Percentiles rank a stretch among this genome's conserved stretches.
Evolutionary conservation across 164 flowering plant species (phyloP).

Genomic region (Buxus sempervirens): DNA sequence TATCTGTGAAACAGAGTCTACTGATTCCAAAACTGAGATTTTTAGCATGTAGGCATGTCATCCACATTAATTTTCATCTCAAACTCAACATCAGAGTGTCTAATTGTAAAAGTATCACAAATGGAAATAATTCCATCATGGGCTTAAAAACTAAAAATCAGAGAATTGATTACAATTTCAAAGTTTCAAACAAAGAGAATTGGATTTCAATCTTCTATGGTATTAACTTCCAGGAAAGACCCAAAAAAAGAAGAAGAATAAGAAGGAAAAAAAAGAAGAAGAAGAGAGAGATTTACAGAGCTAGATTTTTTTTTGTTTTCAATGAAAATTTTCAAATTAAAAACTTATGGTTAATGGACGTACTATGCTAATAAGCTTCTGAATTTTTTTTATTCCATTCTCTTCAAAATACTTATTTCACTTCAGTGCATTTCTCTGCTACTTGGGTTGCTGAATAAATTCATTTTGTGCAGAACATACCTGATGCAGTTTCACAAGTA

Average conservation of each 20-base stretch:
- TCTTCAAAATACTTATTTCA: constrained; percentile 44
- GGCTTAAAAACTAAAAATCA: not conserved
- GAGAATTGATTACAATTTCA: not conserved
- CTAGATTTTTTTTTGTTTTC: not conserved
- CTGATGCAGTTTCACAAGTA: constrained; percentile 63
- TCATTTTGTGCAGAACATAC: constrained; percentile 65
- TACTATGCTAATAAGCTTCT: constrained; percentile 59
- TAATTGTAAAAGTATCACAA: not conserved
- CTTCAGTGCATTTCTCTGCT: constrained; percentile 72
- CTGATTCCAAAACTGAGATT: too few relatives aligned
- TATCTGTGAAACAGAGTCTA: too few relatives aligned
- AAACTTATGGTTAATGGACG: not conserved
- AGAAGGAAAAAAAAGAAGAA: too few relatives aligned
- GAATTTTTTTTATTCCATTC: constrained; percentile 75
- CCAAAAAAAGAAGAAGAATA: not conserved
- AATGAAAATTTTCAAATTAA: not conserved
- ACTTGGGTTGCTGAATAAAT: constrained; percentile 49
- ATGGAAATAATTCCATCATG: not conserved
- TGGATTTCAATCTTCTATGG: not conserved
- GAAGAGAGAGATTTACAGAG: not conserved
- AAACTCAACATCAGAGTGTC: not conserved
- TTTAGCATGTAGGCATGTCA: too few relatives aligned
- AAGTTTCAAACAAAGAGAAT: not conserved
- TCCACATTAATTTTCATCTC: too few relatives aligned
- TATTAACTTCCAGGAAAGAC: too few relatives aligned